Evolutionary conservation across 148 eudicot genomes (phyloP).

Genomic region (Vaccinium corymbosum): DNA sequence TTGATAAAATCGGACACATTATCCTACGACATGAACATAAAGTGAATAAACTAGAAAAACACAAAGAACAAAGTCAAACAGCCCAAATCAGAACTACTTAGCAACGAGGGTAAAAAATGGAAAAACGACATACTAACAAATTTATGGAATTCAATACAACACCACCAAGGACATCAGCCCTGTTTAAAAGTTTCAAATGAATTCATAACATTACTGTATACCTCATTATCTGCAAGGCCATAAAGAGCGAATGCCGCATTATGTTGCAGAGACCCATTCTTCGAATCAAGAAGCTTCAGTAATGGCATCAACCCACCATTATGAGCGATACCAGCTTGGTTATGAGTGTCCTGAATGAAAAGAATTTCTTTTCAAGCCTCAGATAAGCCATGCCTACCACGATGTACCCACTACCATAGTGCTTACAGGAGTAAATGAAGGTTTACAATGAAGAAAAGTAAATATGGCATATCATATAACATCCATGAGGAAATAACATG

Average conservation of each 20-base stretch:
- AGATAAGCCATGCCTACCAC: neutral
- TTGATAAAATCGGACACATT: constrained; percentile 78
- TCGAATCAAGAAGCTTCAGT: constrained; percentile 85
- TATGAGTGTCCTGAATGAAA: constrained; percentile 70
- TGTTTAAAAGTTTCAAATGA: neutral
- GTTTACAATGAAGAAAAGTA: neutral
- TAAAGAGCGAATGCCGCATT: constrained; percentile 98
- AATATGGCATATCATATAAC: neutral
- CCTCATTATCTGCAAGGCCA: constrained; percentile 99
- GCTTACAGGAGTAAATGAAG: neutral
- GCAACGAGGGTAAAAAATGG: neutral
- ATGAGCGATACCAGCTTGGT: constrained; percentile 94
- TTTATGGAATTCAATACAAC: neutral
- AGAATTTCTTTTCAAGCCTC: neutral
- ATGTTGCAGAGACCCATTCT: constrained; percentile 84
- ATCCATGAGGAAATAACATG: neutral
- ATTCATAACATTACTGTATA: constrained; percentile 17
- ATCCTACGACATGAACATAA: constrained; percentile 40
- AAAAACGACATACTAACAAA: neutral
- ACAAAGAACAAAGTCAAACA: neutral
- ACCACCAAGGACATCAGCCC: constrained; percentile 3
- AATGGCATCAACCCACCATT: constrained; percentile 73
- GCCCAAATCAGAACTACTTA: neutral
- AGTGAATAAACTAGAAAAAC: neutral
- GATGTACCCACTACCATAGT: neutral